Evolutionary conservation across 257 asterid genomes (phyloP), one percentile per base, ranked within the genome.

Genomic region (Verbena officinalis): DNA sequence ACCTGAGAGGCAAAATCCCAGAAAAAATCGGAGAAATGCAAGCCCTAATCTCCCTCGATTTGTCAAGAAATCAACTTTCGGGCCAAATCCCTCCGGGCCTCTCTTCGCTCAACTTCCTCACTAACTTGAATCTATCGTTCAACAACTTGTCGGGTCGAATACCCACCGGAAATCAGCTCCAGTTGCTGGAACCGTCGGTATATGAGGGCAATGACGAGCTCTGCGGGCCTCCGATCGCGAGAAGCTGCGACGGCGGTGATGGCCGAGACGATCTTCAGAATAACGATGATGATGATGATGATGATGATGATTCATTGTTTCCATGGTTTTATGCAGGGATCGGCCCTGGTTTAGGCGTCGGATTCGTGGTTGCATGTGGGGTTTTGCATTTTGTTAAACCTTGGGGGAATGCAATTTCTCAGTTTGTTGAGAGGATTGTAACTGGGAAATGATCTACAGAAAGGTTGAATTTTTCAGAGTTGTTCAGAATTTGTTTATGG

Each of bases 91-190:
- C 68, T 4, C 39, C 6, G 9, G 1, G 74, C 4, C 17, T 69
- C 27, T 30, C 74, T 5, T 31, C 38, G 27, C 67, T 69, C 9
- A 69, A 52, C 36, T 69, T 59, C n/a, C 67, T 69, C 1, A 69
- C 19, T 16, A 23, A 59, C 53, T 42, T 59, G 49, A 69, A 69
- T 20, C 8, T 69, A 55, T 69, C 68, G 62, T 60, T n/a, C 48
- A 69, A 69, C 23, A 54, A 19, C 4, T 16, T 67, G 8, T 56
- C 42, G 30, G 65, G 73, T 1, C 40, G 59, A 51, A 46, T 67
- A 31, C 74, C 74, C 8, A n/a, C 68, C 15, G 73, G 73, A 15
- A 55, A n/a, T 15, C 74, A 69, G 52, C 65, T 69, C 11, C 55
- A 13, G 74, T n/a, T 45, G 9, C 9, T 69, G 36, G 62, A 59